A percentile compares a stretch with the other conserved stretches of the same genome.
phyloP scores from a whole-genome alignment of 805 yeast species.

The Yarrowia hollandica region DNA sequence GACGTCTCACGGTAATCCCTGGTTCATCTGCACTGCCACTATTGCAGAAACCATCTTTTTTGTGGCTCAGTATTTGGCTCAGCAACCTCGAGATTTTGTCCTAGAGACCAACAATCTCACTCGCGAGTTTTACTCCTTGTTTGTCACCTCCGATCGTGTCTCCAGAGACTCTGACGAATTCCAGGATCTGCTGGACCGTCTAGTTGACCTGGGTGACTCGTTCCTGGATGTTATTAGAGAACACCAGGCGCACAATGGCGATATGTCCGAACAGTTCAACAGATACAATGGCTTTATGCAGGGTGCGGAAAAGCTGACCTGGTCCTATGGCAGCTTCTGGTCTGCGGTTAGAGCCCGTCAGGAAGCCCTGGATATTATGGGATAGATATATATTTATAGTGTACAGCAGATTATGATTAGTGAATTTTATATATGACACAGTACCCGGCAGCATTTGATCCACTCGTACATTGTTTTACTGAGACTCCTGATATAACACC shows the following conservation, averaged over 20 bases:
- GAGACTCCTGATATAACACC: too few relatives aligned
- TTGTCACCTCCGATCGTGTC: constrained; percentile 37
- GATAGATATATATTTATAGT: background rate
- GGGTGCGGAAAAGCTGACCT: constrained; percentile 85
- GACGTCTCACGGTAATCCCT: constrained; percentile 81
- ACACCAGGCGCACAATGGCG: constrained; percentile 60
- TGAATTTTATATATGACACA: too few relatives aligned
- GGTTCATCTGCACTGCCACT: constrained; percentile 63
- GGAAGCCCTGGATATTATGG: background rate
- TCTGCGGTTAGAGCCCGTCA: constrained; percentile 47
- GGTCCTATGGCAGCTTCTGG: constrained; percentile 85
- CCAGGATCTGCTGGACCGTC: constrained; percentile 30
- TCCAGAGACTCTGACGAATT: constrained; percentile 29
- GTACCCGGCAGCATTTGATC: too few relatives aligned
- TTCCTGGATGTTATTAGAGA: constrained; percentile 49
- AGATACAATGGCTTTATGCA: constrained; percentile 77
- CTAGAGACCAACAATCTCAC: constrained; percentile 30
- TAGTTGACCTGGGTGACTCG: constrained; percentile 49
- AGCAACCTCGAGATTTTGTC: constrained; percentile 30
- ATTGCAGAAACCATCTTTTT: constrained; percentile 41
- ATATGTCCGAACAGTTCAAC: constrained; percentile 87
- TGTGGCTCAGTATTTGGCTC: constrained; percentile 37
- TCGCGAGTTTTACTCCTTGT: constrained; percentile 32
- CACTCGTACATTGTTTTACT: too few relatives aligned
- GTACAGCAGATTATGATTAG: too few relatives aligned